These are phyloP conservation scores for Puccinia novopanici DNA, from an alignment of 1,284 basidiomycete genomes.

Conservation along the genomic window DNA sequence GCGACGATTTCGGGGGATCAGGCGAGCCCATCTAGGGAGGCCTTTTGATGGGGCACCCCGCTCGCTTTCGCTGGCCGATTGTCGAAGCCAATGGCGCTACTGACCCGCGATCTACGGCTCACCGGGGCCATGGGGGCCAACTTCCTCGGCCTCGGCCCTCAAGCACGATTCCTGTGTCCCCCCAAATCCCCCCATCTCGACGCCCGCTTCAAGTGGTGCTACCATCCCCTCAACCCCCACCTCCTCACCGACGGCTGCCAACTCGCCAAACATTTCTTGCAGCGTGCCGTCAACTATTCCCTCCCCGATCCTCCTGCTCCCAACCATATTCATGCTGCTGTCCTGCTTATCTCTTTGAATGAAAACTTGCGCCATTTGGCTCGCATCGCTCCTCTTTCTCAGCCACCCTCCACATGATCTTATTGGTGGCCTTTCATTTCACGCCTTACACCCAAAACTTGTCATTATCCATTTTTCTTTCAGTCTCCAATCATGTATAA, in stretches of 20 bases:
- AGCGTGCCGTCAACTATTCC: slow-evolving; percentile 31
- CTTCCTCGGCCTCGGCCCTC: slow-evolving; percentile 31
- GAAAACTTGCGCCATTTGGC: slow-evolving; percentile 18
- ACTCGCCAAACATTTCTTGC: slow-evolving; percentile 20
- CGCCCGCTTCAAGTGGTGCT: slow-evolving; percentile 5
- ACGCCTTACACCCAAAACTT: too few species aligned
- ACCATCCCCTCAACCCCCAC: not conserved
- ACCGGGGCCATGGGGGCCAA: slow-evolving; percentile 35
- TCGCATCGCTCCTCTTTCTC: not conserved
- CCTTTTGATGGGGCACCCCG: not conserved
- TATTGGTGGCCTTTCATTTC: not conserved
- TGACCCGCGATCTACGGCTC: slow-evolving; percentile 21
- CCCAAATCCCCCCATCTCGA: not conserved
- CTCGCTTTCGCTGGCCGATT: slow-evolving; percentile 25
- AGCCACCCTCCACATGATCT: not conserved
- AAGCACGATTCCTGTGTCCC: slow-evolving; percentile 25
- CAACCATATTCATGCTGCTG: not conserved
- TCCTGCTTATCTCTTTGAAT: slow-evolving; percentile 1
- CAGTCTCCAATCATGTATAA: too few species aligned
- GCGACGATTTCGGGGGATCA: not conserved
- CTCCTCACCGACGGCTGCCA: not conserved
- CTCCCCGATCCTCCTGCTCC: not conserved
- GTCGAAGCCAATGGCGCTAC: not conserved
- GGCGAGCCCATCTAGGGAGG: not conserved
- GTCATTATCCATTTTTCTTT: too few species aligned